These are phyloP conservation scores for Arabidopsis hybrid DNA, from an alignment of 441 rosid genomes.

Conservation along the genomic window DNA sequence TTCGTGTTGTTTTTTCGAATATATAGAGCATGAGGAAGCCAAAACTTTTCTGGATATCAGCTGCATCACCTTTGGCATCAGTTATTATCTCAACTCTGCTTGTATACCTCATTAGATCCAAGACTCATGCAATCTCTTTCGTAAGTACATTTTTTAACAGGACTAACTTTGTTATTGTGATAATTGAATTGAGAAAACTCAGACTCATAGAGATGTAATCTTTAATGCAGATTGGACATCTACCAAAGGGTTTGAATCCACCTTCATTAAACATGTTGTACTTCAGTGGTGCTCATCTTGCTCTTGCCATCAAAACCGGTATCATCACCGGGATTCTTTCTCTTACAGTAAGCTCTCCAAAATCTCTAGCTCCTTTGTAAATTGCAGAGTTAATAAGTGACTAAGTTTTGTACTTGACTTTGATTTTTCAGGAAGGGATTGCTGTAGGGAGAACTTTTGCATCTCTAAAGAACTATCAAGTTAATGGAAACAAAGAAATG, in stretches of 20 bases:
- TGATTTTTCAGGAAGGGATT: conserved; percentile 78
- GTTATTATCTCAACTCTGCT: conserved; percentile 76
- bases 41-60: conserved; percentile 91
- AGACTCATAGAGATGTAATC: conserved; percentile 18
- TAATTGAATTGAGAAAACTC: conserved; percentile 7
- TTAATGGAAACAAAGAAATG: conserved; percentile 99
- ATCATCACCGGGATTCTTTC: conserved; percentile 84
- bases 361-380: conserved; percentile 2
- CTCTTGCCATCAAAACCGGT: conserved; percentile 88
- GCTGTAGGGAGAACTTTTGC: conserved; percentile 99
- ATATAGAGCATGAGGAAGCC: conserved; percentile 81
- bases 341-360: conserved; percentile 71
- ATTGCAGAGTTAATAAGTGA: neutral
- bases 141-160: conserved; percentile 54
- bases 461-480: conserved; percentile 80
- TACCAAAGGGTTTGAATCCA: conserved; percentile 95
- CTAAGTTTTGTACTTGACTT: neutral
- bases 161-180: conserved; percentile 7
- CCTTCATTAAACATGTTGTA: conserved; percentile 86
- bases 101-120: conserved; percentile 68
- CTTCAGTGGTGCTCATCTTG: conserved; percentile 61
- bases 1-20: neutral
- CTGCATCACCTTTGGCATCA: conserved; percentile 87
- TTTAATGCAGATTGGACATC: conserved; percentile 76
- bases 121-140: conserved; percentile 65